Evolutionary conservation across 169 alveolate genomes (phyloP), one percentile per base, ranked within the genome.

Genomic region (Plasmodium coatneyi): DNA sequence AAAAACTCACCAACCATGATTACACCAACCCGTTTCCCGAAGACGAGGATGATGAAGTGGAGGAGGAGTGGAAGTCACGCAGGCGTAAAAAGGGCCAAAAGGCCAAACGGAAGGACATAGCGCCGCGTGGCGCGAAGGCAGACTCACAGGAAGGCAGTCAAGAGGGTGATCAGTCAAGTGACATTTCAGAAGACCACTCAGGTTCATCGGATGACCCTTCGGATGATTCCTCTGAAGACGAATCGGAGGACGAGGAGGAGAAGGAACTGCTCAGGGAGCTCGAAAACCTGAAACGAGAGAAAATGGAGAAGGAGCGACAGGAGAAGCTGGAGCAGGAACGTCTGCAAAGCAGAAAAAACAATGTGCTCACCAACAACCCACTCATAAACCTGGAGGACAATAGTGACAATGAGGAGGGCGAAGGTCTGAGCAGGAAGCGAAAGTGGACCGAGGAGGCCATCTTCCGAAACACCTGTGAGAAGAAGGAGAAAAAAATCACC

Each of bases 401-500:
- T 66, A 83, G 93, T 7, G 96, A 93, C 4, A 84, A 92, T 9
- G 96, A 94, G 28, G 84, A 96, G 43, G 66, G 92, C n/a, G 95
- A 92, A 76, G 97, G 97, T 28, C 98, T 97, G 39, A 97, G 80
- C 76, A 95, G 97, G 82, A 98, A 96, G 89, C 79, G 95, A 98
- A 97, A 92, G 96, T 82, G 99, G 98, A 95, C 96, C 95, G 95
- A 98, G 95, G 96, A 98, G 97, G 96, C 98, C 98, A 52, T 98
- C 97, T 95, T 90, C 95, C 66, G 98, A 98, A 95, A 97, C 95
- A 93, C 99, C 96, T 92, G 98, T 97, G 90, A 96, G 96, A 74
- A 90, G 95, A 84, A 96, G 87, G 92, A 91, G 95, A 70, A 95
- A 89, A 82, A 93, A 89, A 72, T 93, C 95, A 87, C 96, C 94